These are phyloP conservation scores for Rhynchospora tenuis DNA, from an alignment of 176 grass and related monocot species.

Conservation along the genomic window DNA sequence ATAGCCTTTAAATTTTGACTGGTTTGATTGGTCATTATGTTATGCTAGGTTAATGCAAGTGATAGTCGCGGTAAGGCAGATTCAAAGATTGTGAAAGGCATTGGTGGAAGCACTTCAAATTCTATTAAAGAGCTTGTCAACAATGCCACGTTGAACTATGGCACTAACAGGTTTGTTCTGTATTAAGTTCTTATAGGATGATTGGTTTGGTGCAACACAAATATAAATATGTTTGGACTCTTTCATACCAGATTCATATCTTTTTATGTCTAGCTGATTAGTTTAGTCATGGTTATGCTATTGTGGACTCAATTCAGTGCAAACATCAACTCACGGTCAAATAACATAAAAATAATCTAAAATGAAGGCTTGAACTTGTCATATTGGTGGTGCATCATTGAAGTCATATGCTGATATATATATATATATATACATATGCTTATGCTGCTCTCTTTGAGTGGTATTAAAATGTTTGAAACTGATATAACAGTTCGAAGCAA, in stretches of 20 bases:
- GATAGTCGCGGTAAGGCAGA: slow-evolving; percentile 98
- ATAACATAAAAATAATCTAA: not conserved
- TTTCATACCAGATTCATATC: not conserved
- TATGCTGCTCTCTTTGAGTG: not conserved
- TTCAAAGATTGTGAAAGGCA: slow-evolving; percentile 88
- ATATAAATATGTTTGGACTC: not conserved
- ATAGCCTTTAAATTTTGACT: not conserved
- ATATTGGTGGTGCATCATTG: too few species aligned
- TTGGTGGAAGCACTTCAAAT: slow-evolving; percentile 89
- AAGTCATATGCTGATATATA: not conserved
- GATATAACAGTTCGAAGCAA: slow-evolving; percentile 28
- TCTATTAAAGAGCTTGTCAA: slow-evolving; percentile 97
- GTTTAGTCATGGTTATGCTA: slow-evolving; percentile 14
- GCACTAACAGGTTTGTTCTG: slow-evolving; percentile 47
- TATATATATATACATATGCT: not conserved
- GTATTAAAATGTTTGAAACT: slow-evolving; percentile 1
- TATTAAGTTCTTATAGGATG: not conserved
- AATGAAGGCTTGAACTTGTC: not conserved
- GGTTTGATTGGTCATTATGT: slow-evolving; percentile 11
- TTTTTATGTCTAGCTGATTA: not conserved
- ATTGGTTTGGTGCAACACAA: not conserved
- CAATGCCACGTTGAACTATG: slow-evolving; percentile 68
- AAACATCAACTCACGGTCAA: not conserved
- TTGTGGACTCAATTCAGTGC: not conserved
- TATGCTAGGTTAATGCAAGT: slow-evolving; percentile 93